A percentile compares a stretch with the other conserved stretches of the same genome.
phyloP scores from a whole-genome alignment of 1,284 basidiomycete species.

The Irpex sp. region DNA sequence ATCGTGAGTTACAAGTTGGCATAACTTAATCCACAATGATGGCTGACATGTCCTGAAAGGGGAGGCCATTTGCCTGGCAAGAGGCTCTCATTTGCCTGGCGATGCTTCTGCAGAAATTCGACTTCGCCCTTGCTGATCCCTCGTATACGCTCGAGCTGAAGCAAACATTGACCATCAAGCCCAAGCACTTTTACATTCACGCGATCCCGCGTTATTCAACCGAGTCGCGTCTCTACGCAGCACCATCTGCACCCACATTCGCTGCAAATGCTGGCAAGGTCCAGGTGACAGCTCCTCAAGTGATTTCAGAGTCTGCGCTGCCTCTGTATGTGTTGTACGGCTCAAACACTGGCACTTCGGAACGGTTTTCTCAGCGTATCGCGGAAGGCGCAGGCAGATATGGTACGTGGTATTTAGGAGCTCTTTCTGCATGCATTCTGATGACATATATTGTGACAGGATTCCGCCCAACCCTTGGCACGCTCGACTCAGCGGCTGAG shows the following conservation, averaged over 20 bases:
- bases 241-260: not conserved
- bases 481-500: conserved; percentile 36
- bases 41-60: conserved; percentile 13
- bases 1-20: conserved; percentile 25
- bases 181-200: conserved; percentile 36
- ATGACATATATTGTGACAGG: conserved; percentile 21
- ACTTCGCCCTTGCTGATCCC: conserved; percentile 37
- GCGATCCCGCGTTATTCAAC: conserved; percentile 29
- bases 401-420: conserved; percentile 23
- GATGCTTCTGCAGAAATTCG: conserved; percentile 40
- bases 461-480: conserved; percentile 34
- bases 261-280: not conserved
- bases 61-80: conserved; percentile 43
- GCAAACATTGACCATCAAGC: conserved; percentile 45
- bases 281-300: not conserved
- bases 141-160: conserved; percentile 36
- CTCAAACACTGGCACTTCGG: conserved; percentile 45
- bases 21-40: not conserved
- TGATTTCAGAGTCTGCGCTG: conserved; percentile 3
- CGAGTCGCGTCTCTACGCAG: conserved; percentile 6
- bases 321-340: conserved; percentile 40
- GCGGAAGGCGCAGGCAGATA: conserved; percentile 33
- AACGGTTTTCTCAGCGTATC: conserved; percentile 43
- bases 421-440: not conserved
- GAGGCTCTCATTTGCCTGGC: conserved; percentile 38